phyloP scores from a whole-genome alignment of 495 filamentous ascomycete genomes.

The Choiromyces venosus region DNA sequence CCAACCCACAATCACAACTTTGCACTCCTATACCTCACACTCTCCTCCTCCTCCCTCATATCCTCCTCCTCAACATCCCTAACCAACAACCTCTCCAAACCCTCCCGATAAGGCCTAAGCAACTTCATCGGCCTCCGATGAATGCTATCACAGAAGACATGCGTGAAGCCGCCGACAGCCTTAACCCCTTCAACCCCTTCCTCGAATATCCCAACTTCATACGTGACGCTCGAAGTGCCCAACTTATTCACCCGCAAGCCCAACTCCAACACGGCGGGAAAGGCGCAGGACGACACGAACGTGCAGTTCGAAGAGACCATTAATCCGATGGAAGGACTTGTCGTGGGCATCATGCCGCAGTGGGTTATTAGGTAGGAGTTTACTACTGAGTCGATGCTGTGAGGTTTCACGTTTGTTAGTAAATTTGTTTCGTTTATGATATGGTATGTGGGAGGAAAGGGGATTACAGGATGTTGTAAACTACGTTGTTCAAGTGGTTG shows the following conservation, averaged over 20 bases:
- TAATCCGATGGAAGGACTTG: slow-evolving; percentile 65
- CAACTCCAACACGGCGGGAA: slow-evolving; percentile 74
- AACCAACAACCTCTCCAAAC: slow-evolving; percentile 46
- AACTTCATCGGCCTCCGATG: slow-evolving; percentile 64
- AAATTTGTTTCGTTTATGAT: neutral
- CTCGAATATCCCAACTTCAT: slow-evolving; percentile 85
- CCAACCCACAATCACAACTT: neutral
- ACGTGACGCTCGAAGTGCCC: slow-evolving; percentile 81
- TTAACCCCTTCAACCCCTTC: slow-evolving; percentile 66
- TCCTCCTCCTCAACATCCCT: neutral
- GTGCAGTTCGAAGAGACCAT: slow-evolving; percentile 79
- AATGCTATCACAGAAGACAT: slow-evolving; percentile 78
- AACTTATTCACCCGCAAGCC: slow-evolving; percentile 77
- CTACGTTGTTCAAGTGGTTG: slow-evolving; percentile 73
- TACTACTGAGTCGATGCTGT: slow-evolving; percentile 70
- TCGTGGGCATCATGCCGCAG: slow-evolving; percentile 67
- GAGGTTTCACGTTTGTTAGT: slow-evolving; percentile 6
- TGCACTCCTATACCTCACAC: neutral
- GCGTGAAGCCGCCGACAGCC: slow-evolving; percentile 79
- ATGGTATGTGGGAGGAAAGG: neutral
- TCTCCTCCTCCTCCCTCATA: neutral
- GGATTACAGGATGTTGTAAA: slow-evolving; percentile 73
- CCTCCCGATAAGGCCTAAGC: slow-evolving; percentile 50
- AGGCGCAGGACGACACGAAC: slow-evolving; percentile 78
- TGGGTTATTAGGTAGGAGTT: slow-evolving; percentile 81